A percentile compares a stretch with the other conserved stretches of the same genome.
Conservation (phyloP, 2,329 filamentous ascomycete species). For the Orbilia ellipsospora region DNA sequence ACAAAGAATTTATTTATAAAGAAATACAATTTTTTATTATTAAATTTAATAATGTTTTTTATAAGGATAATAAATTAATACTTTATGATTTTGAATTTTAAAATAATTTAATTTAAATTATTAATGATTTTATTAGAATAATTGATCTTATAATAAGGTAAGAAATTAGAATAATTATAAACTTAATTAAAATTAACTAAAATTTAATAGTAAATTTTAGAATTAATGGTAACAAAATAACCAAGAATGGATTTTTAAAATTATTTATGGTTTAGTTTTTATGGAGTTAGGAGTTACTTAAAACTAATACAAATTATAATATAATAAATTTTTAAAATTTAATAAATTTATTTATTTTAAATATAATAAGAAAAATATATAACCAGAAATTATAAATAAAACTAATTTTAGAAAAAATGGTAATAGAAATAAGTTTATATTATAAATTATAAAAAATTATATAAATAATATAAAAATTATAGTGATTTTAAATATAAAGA, state of each 20-base stretch:
- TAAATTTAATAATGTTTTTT: too few species aligned
- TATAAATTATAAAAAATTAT: not conserved
- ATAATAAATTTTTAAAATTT: not conserved
- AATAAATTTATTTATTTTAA: not conserved
- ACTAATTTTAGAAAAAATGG: too few species aligned
- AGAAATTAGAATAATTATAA: too few species aligned
- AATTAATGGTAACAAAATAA: not conserved
- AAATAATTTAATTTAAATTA: not conserved
- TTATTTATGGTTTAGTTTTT: not conserved
- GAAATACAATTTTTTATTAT: too few species aligned
- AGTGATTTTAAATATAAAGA: not conserved
- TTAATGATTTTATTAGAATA: not conserved
- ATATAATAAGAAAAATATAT: not conserved
- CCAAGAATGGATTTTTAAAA: not conserved
- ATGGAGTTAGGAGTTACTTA: not conserved
- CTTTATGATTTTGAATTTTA: too few species aligned
- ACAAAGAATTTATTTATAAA: too few species aligned
- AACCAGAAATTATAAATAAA: too few species aligned
- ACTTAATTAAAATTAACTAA: too few species aligned
- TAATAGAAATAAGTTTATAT: too few species aligned
- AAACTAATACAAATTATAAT: constrained; percentile 9
- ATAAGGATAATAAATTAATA: not conserved
- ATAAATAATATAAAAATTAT: not conserved
- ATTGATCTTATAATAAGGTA: too few species aligned
- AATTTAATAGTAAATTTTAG: too few species aligned